A percentile compares a stretch with the other conserved stretches of the same genome.
Conservation (phyloP, 2,329 filamentous ascomycete genomes). For the Zarea fungicola region DNA sequence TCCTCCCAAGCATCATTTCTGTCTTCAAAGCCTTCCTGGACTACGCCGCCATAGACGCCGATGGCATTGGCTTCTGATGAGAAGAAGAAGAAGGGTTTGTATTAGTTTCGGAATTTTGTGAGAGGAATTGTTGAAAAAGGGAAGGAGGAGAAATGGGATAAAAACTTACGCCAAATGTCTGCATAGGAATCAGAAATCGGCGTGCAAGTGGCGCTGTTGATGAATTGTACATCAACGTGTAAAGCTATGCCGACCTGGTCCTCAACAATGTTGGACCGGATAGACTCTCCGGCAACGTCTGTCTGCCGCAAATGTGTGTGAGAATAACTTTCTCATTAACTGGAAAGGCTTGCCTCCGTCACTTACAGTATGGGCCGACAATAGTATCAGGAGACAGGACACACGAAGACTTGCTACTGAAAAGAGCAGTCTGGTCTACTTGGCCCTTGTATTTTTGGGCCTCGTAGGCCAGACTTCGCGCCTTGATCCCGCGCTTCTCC, state of each 20-base stretch:
- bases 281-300: constrained; percentile 35
- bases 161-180: constrained; percentile 35
- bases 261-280: constrained; percentile 38
- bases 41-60: constrained; percentile 14
- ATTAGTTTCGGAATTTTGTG: neutral
- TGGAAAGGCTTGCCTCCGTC: neutral
- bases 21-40: constrained; percentile 9
- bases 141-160: neutral
- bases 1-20: constrained; percentile 5
- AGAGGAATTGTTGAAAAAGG: neutral
- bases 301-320: neutral
- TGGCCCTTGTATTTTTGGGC: constrained; percentile 23
- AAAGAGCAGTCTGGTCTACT: constrained; percentile 26
- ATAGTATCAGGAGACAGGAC: constrained; percentile 42
- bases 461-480: neutral
- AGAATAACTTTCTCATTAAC: neutral
- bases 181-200: constrained; percentile 33
- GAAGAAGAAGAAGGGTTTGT: neutral
- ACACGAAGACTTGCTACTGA: constrained; percentile 36
- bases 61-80: constrained; percentile 11
- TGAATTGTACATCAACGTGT: constrained; percentile 38
- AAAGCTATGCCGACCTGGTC: constrained; percentile 35
- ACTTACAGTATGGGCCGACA: constrained; percentile 41
- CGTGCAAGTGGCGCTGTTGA: constrained; percentile 41
- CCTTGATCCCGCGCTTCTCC: constrained; percentile 26